Conservation (phyloP, 2,329 filamentous ascomycete species). For the Penicillium sclerotigenum region DNA sequence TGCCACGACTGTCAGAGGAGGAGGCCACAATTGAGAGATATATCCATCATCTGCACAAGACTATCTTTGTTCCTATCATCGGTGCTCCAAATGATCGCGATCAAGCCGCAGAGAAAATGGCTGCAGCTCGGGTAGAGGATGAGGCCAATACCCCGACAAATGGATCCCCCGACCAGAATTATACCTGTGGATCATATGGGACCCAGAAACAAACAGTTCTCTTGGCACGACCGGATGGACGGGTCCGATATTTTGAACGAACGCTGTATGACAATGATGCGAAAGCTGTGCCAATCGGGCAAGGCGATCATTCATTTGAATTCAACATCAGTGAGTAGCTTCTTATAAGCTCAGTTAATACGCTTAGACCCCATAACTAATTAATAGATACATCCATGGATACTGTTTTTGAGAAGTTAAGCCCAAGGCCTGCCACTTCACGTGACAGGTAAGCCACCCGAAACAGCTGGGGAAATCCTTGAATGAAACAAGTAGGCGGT, state of each 20-base stretch:
- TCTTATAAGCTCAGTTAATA: background rate
- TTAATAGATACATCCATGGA: background rate
- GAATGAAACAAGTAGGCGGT: background rate
- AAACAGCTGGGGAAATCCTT: fast-evolving
- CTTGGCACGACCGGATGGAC: conserved; percentile 54
- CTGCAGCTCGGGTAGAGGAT: conserved; percentile 28
- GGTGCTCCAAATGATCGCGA: conserved; percentile 47
- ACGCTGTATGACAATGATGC: conserved; percentile 57
- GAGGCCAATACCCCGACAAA: conserved; percentile 9
- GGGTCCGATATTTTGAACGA: conserved; percentile 60
- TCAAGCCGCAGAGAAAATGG: conserved; percentile 36
- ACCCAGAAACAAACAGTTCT: conserved; percentile 64
- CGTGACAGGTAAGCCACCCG: background rate
- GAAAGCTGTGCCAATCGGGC: conserved; percentile 43
- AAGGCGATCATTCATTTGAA: conserved; percentile 47
- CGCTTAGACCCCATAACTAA: background rate
- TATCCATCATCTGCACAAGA: conserved; percentile 55
- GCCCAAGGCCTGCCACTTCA: background rate
- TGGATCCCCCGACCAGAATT: conserved; percentile 28
- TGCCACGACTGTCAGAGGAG: conserved; percentile 50
- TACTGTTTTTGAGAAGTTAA: too few species aligned
- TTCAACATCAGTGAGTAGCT: conserved; percentile 24
- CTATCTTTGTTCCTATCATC: conserved; percentile 59
- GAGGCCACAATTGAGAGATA: conserved; percentile 54
- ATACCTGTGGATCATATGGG: conserved; percentile 55